A percentile compares a stretch with the other conserved stretches of the same genome.
Evolutionary conservation across 2,329 filamentous ascomycete genomes (phyloP).

Genomic region (Phyllosticta citriasiana): DNA sequence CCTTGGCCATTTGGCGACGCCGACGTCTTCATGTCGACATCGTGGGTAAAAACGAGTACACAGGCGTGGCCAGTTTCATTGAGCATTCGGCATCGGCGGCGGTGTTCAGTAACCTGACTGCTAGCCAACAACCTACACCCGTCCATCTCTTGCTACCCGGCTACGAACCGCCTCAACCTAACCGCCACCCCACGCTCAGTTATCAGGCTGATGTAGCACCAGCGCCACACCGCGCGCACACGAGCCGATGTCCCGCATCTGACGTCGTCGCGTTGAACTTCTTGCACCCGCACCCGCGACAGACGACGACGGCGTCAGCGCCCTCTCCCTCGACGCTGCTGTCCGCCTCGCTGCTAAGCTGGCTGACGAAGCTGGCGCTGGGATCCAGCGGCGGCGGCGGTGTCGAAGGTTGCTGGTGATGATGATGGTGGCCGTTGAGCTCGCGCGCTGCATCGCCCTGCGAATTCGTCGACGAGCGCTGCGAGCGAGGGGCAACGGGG

Average conservation of each 20-base stretch:
- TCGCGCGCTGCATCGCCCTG: neutral
- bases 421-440: conserved; percentile 24
- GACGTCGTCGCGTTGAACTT: conserved; percentile 53
- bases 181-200: too few species aligned
- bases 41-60: too few species aligned
- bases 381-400: conserved; percentile 20
- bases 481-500: neutral
- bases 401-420: neutral
- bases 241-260: conserved; percentile 44
- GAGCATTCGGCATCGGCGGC: too few species aligned
- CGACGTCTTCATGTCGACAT: too few species aligned
- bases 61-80: too few species aligned
- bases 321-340: conserved; percentile 39
- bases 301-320: conserved; percentile 37
- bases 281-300: conserved; percentile 46
- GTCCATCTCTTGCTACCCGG: too few species aligned
- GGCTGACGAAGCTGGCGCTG: conserved; percentile 40
- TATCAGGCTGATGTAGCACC: too few species aligned
- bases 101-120: too few species aligned
- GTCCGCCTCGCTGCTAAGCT: conserved; percentile 47
- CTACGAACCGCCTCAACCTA: too few species aligned
- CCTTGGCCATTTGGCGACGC: too few species aligned
- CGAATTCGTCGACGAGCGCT: neutral
- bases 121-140: too few species aligned
- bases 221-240: conserved; percentile 48